A percentile compares a stretch with the other conserved stretches of the same genome.
These are phyloP conservation scores for Dryadomyces quercus-mongolicae DNA, from an alignment of 2,329 filamentous ascomycete genomes.

Conservation along the genomic window DNA sequence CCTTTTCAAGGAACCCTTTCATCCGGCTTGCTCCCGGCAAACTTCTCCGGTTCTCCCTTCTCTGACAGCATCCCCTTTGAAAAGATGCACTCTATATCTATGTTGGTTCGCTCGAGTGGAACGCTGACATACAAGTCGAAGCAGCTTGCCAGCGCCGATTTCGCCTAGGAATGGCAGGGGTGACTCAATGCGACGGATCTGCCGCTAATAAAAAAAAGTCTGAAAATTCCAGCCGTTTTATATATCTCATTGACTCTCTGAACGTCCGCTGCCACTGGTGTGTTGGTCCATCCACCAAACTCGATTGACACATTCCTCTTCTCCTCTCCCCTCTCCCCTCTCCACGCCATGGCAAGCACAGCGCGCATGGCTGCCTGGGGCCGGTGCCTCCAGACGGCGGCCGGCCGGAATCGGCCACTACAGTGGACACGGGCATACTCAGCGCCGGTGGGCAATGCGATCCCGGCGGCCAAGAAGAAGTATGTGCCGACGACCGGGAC, in stretches of 20 bases:
- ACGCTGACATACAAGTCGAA: too few relatives aligned
- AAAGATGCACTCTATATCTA: too few relatives aligned
- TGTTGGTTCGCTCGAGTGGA: too few relatives aligned
- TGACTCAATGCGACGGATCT: background rate
- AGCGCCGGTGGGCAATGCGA: slow-evolving; percentile 40
- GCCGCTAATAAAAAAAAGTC: background rate
- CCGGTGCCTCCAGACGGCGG: background rate
- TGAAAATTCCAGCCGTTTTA: background rate
- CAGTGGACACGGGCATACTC: slow-evolving; percentile 32
- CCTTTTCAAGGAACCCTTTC: too few relatives aligned
- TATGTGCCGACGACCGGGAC: slow-evolving; percentile 77
- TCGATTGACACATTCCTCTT: background rate
- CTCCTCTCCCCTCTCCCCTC: background rate
- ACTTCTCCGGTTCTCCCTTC: too few relatives aligned
- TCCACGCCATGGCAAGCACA: background rate
- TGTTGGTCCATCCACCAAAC: background rate
- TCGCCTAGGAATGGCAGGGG: background rate
- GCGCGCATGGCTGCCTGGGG: background rate
- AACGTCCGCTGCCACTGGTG: background rate
- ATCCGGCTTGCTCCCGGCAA: too few relatives aligned
- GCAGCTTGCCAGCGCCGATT: background rate
- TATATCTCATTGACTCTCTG: background rate
- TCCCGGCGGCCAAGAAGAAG: slow-evolving; percentile 76
- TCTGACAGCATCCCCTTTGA: too few relatives aligned
- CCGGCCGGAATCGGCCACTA: background rate